These are phyloP conservation scores for Aurinia saxatilis DNA, from an alignment of 345 rosid species.

Conservation along the genomic window DNA sequence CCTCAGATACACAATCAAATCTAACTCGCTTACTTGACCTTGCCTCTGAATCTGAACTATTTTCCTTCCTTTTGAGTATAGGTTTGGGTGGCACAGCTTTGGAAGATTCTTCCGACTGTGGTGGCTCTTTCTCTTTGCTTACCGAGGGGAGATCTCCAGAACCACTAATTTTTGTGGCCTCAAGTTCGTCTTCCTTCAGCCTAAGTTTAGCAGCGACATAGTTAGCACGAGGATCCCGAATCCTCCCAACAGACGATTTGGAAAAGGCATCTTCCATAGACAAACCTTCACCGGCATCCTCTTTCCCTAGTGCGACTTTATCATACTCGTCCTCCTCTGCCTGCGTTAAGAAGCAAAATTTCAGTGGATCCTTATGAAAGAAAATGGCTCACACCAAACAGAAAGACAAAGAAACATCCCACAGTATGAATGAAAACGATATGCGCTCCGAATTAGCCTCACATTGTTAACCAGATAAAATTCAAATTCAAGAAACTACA, in stretches of 20 bases:
- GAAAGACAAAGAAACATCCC: background rate
- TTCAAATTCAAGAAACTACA: background rate
- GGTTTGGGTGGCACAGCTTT: conserved; percentile 30
- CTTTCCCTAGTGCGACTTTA: conserved; percentile 65
- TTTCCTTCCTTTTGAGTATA: conserved; percentile 58
- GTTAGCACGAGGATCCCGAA: conserved; percentile 69
- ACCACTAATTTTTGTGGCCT: conserved; percentile 31
- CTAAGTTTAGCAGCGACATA: conserved; percentile 58
- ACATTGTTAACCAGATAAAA: background rate
- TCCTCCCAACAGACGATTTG: conserved; percentile 8
- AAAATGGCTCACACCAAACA: background rate
- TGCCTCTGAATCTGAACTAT: conserved; percentile 32
- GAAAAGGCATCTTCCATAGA: conserved; percentile 44
- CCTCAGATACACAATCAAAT: conserved; percentile 40
- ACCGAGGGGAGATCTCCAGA: conserved; percentile 23
- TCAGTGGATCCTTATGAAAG: background rate
- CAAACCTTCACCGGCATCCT: conserved; percentile 38
- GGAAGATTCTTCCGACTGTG: background rate
- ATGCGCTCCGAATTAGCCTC: background rate
- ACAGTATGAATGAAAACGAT: background rate
- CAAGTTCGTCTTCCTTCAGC: conserved; percentile 68
- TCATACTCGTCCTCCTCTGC: conserved; percentile 89
- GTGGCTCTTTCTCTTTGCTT: conserved; percentile 20
- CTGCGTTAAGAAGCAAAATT: conserved; percentile 26
- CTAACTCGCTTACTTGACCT: conserved; percentile 52